Conservation (phyloP, 1,139 yeast genomes). For the Taiozyma sp. region DNA sequence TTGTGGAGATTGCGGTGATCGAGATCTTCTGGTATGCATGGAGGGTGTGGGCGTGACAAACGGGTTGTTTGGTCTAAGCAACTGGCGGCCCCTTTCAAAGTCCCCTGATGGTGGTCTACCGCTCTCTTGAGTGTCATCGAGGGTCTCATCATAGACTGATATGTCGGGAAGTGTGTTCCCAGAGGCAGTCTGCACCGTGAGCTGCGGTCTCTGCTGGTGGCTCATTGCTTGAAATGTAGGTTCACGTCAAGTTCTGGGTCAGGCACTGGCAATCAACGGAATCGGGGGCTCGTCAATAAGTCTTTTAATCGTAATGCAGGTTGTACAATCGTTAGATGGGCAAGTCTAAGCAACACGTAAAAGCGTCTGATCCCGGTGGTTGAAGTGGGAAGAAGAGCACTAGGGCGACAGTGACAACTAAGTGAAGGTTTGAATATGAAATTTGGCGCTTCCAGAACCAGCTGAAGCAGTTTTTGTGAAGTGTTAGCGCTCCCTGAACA, state of each 20-base stretch:
- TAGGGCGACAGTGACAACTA: not conserved
- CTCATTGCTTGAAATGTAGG: not conserved
- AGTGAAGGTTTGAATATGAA: not conserved
- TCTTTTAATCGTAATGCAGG: not conserved
- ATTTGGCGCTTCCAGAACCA: not conserved
- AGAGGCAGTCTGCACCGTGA: slow-evolving; percentile 1
- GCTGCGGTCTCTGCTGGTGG: not conserved
- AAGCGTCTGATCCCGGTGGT: not conserved
- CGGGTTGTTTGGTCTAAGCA: not conserved
- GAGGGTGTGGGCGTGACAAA: not conserved
- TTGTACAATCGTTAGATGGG: not conserved
- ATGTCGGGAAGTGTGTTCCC: not conserved
- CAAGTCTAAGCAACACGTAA: not conserved
- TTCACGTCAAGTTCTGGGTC: not conserved
- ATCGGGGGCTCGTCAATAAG: not conserved
- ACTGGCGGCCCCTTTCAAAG: not conserved
- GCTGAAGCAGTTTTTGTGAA: not conserved
- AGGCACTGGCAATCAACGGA: not conserved
- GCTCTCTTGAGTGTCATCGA: not conserved
- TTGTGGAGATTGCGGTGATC: not conserved
- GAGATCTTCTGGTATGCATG: not conserved
- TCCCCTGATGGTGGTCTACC: not conserved
- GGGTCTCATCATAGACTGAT: not conserved
- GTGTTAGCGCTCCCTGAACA: not conserved
- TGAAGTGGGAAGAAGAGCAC: not conserved